Evolutionary conservation across 208 protist genomes (phyloP), one percentile per base, ranked within the genome.

Genomic region (Crithidia fasciculata): DNA sequence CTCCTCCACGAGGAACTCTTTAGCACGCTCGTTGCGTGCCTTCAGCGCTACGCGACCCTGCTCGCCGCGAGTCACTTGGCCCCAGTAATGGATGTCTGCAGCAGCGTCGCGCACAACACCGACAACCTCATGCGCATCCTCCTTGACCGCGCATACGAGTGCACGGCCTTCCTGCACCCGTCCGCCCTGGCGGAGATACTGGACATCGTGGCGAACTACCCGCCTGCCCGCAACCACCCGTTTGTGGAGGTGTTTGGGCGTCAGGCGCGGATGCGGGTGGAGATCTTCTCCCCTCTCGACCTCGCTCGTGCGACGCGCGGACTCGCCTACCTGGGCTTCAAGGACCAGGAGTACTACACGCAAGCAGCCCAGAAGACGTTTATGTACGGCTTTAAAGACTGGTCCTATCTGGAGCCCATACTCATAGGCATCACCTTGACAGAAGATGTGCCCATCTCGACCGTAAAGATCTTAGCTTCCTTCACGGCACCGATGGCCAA

Each of bases 31-130:
- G 61, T 74, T 5, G 67, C 71, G 36, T 85, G 76, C 53, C 49
- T 87, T 13, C 47, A 84, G 53, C 84, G 77, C 28, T 90, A 84
- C 69, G 81, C 80, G 16, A 43, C 45, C 0, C 71, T 55, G 16
- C 79, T 96, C 74, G 70, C 85, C 52, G 84, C 83, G 18, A 62
- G 80, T 3, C 78, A 92, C 68, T 81, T 96, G 40, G 80, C 85
- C 6, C 71, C 87, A 2, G 85, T 96, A 12, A 91, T 95, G 76
- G 92, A 96, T 44, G 86, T 96, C 36, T 96, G 92, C 78, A 95
- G 90, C 74, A 69, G 73, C 3, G 80, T 89, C 2, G 60, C 84
- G 15, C 72, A 89, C 70, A 75, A 82, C 68, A 88, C 87, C 7
- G 83, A 90, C 45, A 56, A 19, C 0, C 77, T 96, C 13, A 96